Evolutionary conservation across 371 early-diverging fungal species (phyloP).

Genomic region (Rhizopus stolonifer): DNA sequence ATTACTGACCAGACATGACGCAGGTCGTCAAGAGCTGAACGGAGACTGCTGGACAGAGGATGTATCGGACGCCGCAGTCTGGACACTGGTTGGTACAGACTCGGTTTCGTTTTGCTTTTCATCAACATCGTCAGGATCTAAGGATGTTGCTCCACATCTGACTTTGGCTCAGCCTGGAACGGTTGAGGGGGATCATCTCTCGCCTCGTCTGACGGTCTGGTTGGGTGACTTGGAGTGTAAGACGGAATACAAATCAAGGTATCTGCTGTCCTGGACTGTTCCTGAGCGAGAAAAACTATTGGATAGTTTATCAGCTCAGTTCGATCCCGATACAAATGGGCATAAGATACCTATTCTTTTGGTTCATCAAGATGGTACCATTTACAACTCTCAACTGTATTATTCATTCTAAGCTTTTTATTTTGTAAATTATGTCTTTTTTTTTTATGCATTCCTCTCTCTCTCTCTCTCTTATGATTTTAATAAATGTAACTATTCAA

Average conservation of each 20-base stretch:
- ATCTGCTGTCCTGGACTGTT: slow-evolving; percentile 45
- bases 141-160: background rate
- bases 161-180: slow-evolving; percentile 14
- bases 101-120: slow-evolving; percentile 74
- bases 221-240: slow-evolving; percentile 58
- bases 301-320: slow-evolving; percentile 18
- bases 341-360: slow-evolving; percentile 25
- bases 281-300: slow-evolving; percentile 34
- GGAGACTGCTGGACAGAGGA: slow-evolving; percentile 78
- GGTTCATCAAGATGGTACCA: slow-evolving; percentile 25
- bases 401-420: slow-evolving; percentile 16
- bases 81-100: slow-evolving; percentile 88
- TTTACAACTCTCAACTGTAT: slow-evolving; percentile 24
- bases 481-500: too few species aligned
- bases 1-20: slow-evolving; percentile 10
- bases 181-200: slow-evolving; percentile 63
- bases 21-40: slow-evolving; percentile 23
- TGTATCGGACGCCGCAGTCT: slow-evolving; percentile 83
- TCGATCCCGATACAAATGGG: slow-evolving; percentile 16
- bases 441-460: background rate
- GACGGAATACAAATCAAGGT: slow-evolving; percentile 58
- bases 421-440: background rate
- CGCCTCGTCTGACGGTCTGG: slow-evolving; percentile 66
- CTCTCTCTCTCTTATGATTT: background rate
- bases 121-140: slow-evolving; percentile 35